These are phyloP conservation scores for Calonectria pauciramosa DNA, from an alignment of 2,329 filamentous ascomycete species.

Conservation along the genomic window DNA sequence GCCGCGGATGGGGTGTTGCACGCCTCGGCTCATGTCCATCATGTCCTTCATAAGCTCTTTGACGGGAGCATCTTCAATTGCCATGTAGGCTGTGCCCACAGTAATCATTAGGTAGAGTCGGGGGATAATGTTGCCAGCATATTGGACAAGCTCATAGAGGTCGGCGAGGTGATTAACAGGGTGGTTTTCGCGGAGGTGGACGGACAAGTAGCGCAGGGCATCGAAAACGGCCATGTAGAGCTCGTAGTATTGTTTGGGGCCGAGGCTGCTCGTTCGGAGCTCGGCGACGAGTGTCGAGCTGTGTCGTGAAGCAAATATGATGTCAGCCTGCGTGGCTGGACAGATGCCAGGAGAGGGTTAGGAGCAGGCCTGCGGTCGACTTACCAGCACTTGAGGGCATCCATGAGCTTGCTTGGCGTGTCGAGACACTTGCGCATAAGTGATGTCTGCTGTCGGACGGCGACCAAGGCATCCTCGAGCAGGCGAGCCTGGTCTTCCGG, in stretches of 20 bases:
- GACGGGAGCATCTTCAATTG: slow-evolving; percentile 96
- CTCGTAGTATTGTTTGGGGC: slow-evolving; percentile 99
- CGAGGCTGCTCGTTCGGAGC: slow-evolving; percentile 93
- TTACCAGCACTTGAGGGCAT: slow-evolving; percentile 99
- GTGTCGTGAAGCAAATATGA: slow-evolving; percentile 32
- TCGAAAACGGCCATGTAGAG: slow-evolving; percentile 99
- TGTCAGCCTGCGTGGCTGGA: slow-evolving; percentile 28
- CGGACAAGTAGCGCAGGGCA: slow-evolving; percentile 93
- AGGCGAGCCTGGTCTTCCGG: slow-evolving; percentile 89
- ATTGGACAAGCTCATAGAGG: slow-evolving; percentile 97
- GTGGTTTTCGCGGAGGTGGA: slow-evolving; percentile 97
- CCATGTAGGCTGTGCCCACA: slow-evolving; percentile 99
- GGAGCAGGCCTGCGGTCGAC: slow-evolving; percentile 49
- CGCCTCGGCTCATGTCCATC: slow-evolving; percentile 99
- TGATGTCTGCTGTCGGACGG: slow-evolving; percentile 96
- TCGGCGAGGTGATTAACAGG: slow-evolving; percentile 98
- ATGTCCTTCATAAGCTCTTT: slow-evolving; percentile 99
- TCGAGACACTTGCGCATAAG: slow-evolving; percentile 99
- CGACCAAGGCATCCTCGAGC: slow-evolving; percentile 95
- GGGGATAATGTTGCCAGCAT: slow-evolving; percentile 97
- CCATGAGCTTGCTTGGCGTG: slow-evolving; percentile 98
- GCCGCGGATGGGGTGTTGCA: slow-evolving; percentile 96
- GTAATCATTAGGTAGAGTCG: slow-evolving; percentile 99
- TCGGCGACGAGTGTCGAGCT: slow-evolving; percentile 99
- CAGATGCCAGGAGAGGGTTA: slow-evolving; percentile 26